A percentile compares a stretch with the other conserved stretches of the same genome.
phyloP scores from a whole-genome alignment of 1,284 basidiomycete species.

The Mycena citricolor region DNA sequence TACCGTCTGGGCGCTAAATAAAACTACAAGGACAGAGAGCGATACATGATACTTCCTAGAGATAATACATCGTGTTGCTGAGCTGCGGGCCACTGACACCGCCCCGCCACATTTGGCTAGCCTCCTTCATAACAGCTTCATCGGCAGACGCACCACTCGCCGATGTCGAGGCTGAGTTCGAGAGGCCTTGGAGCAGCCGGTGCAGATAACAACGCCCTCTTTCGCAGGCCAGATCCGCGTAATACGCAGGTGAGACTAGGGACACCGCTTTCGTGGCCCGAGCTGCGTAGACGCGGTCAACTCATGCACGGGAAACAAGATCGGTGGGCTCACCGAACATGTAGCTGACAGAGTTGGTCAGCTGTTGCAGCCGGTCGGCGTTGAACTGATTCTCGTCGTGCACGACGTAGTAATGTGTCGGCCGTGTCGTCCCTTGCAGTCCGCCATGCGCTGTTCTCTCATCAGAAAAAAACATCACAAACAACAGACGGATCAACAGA shows the following conservation, averaged over 20 bases:
- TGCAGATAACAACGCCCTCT: slow-evolving; percentile 75
- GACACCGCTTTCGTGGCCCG: slow-evolving; percentile 81
- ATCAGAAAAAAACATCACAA: background rate
- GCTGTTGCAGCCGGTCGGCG: slow-evolving; percentile 62
- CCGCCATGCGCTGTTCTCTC: slow-evolving; percentile 66
- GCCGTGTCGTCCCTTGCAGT: slow-evolving; percentile 63
- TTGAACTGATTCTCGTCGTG: slow-evolving; percentile 70
- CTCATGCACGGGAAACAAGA: no score
- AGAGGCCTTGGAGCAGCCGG: slow-evolving; percentile 58
- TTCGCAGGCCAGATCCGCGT: slow-evolving; percentile 76
- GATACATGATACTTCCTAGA: no score
- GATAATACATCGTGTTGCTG: slow-evolving; percentile 71
- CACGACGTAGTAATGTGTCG: slow-evolving; percentile 77
- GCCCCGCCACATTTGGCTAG: slow-evolving; percentile 50
- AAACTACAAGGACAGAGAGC: no score
- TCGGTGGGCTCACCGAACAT: slow-evolving; percentile 47
- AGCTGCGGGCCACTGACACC: slow-evolving; percentile 52
- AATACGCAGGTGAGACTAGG: slow-evolving; percentile 76
- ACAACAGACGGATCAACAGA: slow-evolving; percentile 24
- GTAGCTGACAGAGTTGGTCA: slow-evolving; percentile 68
- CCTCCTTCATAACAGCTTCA: slow-evolving; percentile 54
- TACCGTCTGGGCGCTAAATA: no score
- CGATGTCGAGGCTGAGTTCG: slow-evolving; percentile 30
- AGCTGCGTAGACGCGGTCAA: no score
- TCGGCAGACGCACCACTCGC: slow-evolving; percentile 38